These are phyloP conservation scores for Meredithiella fracta DNA, from an alignment of 2,329 filamentous ascomycete species.

Conservation along the genomic window DNA sequence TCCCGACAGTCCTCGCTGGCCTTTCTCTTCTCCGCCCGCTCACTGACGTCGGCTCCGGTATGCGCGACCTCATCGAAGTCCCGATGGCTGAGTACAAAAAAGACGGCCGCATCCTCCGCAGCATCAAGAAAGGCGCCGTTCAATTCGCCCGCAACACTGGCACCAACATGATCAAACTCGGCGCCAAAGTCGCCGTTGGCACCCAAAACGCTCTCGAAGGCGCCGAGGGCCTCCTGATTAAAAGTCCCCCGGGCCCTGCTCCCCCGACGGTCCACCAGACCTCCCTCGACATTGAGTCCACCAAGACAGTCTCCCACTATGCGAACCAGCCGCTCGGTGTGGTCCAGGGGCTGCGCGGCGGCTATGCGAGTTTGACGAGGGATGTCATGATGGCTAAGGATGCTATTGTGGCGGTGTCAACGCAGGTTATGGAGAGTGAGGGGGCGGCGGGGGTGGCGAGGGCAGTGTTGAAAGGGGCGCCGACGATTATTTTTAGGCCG, in stretches of 20 bases:
- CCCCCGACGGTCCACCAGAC: background rate
- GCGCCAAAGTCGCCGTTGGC: slow-evolving; percentile 84
- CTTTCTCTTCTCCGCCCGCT: slow-evolving; percentile 78
- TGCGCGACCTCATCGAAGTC: slow-evolving; percentile 73
- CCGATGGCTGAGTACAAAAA: slow-evolving; percentile 87
- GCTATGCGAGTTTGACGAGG: slow-evolving; percentile 64
- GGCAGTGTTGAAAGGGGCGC: slow-evolving; percentile 64
- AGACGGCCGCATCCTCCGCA: slow-evolving; percentile 80
- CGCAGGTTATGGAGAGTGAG: slow-evolving; percentile 73
- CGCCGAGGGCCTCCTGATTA: slow-evolving; percentile 58
- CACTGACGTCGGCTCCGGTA: slow-evolving; percentile 77
- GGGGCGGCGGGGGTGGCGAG: slow-evolving; percentile 65
- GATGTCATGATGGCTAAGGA: slow-evolving; percentile 78
- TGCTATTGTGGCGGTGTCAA: slow-evolving; percentile 86
- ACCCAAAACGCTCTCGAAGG: slow-evolving; percentile 86
- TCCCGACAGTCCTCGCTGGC: slow-evolving; percentile 75
- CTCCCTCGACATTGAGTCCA: slow-evolving; percentile 47
- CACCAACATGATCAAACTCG: slow-evolving; percentile 82
- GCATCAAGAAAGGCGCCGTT: slow-evolving; percentile 75
- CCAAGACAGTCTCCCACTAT: slow-evolving; percentile 76
- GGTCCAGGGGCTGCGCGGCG: slow-evolving; percentile 67
- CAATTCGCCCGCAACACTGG: slow-evolving; percentile 89
- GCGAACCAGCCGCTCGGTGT: slow-evolving; percentile 87
- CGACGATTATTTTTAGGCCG: slow-evolving; percentile 83
- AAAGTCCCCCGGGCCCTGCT: background rate